Evolutionary conservation across 208 protist genomes (phyloP).

Genomic region (Acanthamoeba divionensis): DNA sequence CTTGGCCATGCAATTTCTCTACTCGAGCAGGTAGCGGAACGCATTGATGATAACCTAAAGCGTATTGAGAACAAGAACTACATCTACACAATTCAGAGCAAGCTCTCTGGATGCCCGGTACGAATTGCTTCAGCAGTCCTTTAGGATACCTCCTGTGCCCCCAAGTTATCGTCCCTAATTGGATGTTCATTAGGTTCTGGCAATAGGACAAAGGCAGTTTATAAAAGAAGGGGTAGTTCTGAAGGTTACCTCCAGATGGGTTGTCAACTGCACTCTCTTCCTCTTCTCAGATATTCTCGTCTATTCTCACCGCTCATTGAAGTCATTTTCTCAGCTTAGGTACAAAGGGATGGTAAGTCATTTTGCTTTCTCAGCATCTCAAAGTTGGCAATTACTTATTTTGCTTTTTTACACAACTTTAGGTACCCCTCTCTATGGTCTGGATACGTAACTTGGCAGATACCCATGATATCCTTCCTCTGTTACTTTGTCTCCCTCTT

Average conservation of each 20-base stretch:
- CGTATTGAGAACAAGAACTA: slow-evolving; percentile 8
- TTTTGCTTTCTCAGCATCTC: not conserved
- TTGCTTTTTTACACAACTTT: not conserved
- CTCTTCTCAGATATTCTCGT: slow-evolving; percentile 30
- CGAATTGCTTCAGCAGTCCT: not conserved
- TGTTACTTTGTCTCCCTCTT: not conserved
- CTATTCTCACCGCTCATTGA: not conserved
- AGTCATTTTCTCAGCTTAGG: slow-evolving; percentile 9
- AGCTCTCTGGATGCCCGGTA: not conserved
- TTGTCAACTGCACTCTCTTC: slow-evolving; percentile 28
- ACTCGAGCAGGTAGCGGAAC: not conserved
- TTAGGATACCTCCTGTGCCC: not conserved
- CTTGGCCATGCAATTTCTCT: not conserved
- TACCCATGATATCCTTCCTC: not conserved
- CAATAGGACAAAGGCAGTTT: not conserved
- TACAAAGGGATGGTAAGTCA: slow-evolving; percentile 4
- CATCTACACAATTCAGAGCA: not conserved
- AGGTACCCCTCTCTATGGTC: not conserved
- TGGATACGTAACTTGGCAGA: not conserved
- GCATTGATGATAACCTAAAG: slow-evolving; percentile 15
- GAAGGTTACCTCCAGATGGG: not conserved
- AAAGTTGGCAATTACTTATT: not conserved
- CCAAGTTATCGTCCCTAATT: not conserved
- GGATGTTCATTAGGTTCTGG: not conserved
- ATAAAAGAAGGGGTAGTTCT: slow-evolving; percentile 21